Evolutionary conservation across 768 basidiomycete genomes (phyloP).

Genomic region (Dacryopinax spathularia): DNA sequence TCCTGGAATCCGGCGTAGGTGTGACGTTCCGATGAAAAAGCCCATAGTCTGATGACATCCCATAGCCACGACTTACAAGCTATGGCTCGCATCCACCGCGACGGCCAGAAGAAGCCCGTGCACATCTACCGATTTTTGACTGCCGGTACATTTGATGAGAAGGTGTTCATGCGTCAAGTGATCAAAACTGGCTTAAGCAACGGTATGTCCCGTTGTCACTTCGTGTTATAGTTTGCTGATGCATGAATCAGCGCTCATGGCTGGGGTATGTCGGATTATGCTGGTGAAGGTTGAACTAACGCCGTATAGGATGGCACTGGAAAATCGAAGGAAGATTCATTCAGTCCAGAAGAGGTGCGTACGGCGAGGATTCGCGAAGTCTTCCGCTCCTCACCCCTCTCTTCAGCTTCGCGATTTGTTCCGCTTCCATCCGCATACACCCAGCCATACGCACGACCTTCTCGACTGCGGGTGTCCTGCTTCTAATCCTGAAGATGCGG

Average conservation of each 20-base stretch:
- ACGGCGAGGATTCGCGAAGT: constrained; percentile 8
- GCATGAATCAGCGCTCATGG: constrained; percentile 45
- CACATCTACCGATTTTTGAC: constrained; percentile 81
- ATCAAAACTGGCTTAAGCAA: constrained; percentile 85
- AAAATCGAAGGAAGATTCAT: constrained; percentile 65
- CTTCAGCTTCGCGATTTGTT: constrained; percentile 80
- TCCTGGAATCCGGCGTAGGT: constrained; percentile 85
- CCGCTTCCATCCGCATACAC: constrained; percentile 60
- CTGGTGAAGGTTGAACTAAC: not conserved
- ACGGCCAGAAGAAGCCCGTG: constrained; percentile 85
- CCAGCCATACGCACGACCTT: constrained; percentile 86
- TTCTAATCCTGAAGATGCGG: constrained; percentile 14
- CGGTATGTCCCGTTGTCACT: constrained; percentile 37
- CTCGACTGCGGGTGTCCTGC: constrained; percentile 50
- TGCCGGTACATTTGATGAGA: constrained; percentile 84
- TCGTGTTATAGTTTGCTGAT: not conserved
- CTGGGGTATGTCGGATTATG: constrained; percentile 33
- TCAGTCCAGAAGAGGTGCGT: constrained; percentile 70
- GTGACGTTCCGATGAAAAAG: not conserved
- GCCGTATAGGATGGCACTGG: constrained; percentile 28
- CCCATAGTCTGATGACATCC: not conserved
- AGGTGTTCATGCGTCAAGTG: constrained; percentile 86
- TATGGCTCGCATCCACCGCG: constrained; percentile 92
- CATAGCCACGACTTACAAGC: constrained; percentile 83
- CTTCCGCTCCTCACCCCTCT: constrained; percentile 3